These are phyloP conservation scores for Zygosaccharomyces pseudorouxii DNA, from an alignment of 805 yeast species.

Conservation along the genomic window DNA sequence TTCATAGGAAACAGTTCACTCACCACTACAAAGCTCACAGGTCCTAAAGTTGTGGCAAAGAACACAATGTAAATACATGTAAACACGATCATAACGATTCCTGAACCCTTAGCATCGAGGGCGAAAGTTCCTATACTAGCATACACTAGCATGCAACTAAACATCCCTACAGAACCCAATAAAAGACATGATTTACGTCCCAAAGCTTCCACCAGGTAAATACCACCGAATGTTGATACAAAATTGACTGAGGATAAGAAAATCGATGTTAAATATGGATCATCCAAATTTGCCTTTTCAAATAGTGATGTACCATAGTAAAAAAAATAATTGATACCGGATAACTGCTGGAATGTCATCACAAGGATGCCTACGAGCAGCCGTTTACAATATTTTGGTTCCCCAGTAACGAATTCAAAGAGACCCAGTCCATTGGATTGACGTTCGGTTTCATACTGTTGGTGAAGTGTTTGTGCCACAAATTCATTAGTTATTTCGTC, in stretches of 20 bases:
- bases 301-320: constrained; percentile 63
- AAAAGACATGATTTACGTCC: constrained; percentile 52
- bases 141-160: constrained; percentile 53
- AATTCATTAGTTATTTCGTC: constrained; percentile 47
- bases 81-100: constrained; percentile 58
- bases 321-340: constrained; percentile 63
- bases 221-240: constrained; percentile 49
- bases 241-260: constrained; percentile 55
- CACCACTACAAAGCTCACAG: constrained; percentile 60
- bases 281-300: constrained; percentile 51
- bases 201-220: constrained; percentile 47
- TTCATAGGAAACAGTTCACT: constrained; percentile 67
- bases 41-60: constrained; percentile 77
- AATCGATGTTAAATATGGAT: constrained; percentile 57
- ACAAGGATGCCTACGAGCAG: constrained; percentile 53
- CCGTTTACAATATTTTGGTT: constrained; percentile 50
- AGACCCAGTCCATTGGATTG: constrained; percentile 9
- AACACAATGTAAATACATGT: constrained; percentile 60
- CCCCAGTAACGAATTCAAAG: constrained; percentile 53
- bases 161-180: constrained; percentile 50
- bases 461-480: constrained; percentile 38
- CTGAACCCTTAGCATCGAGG: constrained; percentile 43
- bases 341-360: constrained; percentile 58
- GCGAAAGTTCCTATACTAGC: constrained; percentile 55
- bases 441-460: constrained; percentile 44